Base-by-base conservation (phyloP, 108 stramenopile genomes). In the Cylindrotheca fusiformis region DNA sequence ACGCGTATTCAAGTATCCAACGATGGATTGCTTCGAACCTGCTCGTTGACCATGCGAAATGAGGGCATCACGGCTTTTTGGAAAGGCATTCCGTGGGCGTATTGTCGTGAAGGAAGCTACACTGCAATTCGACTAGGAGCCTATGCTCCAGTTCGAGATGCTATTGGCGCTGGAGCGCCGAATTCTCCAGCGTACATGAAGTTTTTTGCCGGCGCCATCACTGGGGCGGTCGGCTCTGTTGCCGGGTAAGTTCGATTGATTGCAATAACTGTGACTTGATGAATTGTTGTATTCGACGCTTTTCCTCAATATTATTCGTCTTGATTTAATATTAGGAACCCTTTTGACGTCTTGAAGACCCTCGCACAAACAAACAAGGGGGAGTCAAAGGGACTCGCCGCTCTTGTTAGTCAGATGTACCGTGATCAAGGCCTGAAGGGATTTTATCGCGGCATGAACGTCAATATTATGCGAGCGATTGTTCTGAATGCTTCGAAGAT, bases 301-400 rank as follows among this genome's bases (percentile, higher is more conserved):
- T 17, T 55, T 51, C 6, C 6, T 19, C 6, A 51, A 51, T 21
- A 51, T 21, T 51, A 5, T n/a, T n/a, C 20, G n/a, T 51, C 21
- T 23, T 18, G 36, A 21, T 24, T 22, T 23, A n/a, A n/a, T 23
- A 21, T 19, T 48, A 62, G 87, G 18, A 92, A 88, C 63, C 93
- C 93, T 29, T 94, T 94, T 57, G 93, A 94, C 57, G 93, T 95
- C 12, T 45, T 89, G 31, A 90, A 91, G 71, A 94, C 95, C 10
- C 58, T 92, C 28, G 80, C 88, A 24, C 90, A 93, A 67, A 84
- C 92, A 24, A 88, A 88, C 74, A 88, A 76, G 32, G 90, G 82
- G 50, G 79, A 75, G 46, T 33, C 76, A 21, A 32, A 66, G 25
- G 50, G 66, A 2, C 60, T 83, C 25, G 32, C 49, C 8, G 47